Base-by-base conservation (phyloP, 768 basidiomycete species). In the Pisolithus marmoratus region DNA sequence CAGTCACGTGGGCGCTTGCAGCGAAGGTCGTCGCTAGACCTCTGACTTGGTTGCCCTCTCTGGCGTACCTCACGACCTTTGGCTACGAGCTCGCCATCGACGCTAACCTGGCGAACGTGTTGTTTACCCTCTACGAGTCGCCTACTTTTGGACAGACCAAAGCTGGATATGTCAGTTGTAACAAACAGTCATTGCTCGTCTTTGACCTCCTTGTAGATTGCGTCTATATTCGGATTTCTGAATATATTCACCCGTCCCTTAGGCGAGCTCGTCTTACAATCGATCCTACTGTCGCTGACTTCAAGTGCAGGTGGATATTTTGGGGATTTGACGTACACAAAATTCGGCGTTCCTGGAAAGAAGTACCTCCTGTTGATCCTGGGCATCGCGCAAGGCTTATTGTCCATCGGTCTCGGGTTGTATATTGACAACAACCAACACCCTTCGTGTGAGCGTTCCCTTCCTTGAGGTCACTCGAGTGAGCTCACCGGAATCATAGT, bases 31-130 rank as follows among this genome's bases (percentile, higher is more conserved):
- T 78, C 23, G 11, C 55, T 19, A 73, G 58, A 50, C 77, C 77
- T 1, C 54, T 78, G 12, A 82, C 81, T 1, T 82, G 80, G 78
- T 71, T 83, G 3, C 80, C 81, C 0, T 64, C 75, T 0, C 59
- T 81, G 8, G 76, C 74, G 12, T 84, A 84, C 52, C 54, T 76
- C 36, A 75, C 75, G 1, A 80, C 80, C 2, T 83, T 83, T 56
- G 82, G 82, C 0, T 72, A 75, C 43, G 82, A 83, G 62, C 72
- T 84, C 7, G 74, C 76, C 1, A 72, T 84, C 40, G 79, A 84
- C 56, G 74, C 74, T 7, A 74, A 75, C 53, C 66, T 83, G 56
- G 72, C 76, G n/a, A 73, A 67, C 51, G 69, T 77, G 8, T 63
- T 81, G 15, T 74, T 70, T 55, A 59, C 41, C 8, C 58, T 77